Base-by-base conservation (phyloP, 2,329 filamentous ascomycete genomes). In the Fusarium nematophilum region DNA sequence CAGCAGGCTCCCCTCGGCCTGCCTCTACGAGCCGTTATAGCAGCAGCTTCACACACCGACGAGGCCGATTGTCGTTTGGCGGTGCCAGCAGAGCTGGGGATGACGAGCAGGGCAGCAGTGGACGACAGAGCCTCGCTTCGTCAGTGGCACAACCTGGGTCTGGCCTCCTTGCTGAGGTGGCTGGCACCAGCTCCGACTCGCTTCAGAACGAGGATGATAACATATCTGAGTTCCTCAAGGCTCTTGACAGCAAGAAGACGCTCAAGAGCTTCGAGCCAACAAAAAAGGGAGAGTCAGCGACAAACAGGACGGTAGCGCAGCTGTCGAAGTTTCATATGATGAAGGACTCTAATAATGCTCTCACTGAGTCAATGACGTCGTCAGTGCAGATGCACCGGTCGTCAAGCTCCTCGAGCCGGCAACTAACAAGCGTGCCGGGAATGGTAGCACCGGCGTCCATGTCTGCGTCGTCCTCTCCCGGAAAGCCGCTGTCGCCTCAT, bases 291-390 rank as follows among this genome's bases (percentile, higher is more conserved):
- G 89, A 93, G 62, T 86, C 88, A 18, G 85, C 89, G 1, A 89
- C 89, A 40, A 91, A 90, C 71, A 86, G 87, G 62, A 93, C 92
- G 0, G 89, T 88, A 29, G 90, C 91, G 34, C 91, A 94, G 64
- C 81, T 97, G 33, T 90, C 88, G 17, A 92, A 90, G 67, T 98
- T 95, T 71, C 92, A 95, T 68, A 84, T 86, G 54, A 94, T 98
- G 91, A 86, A 87, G 63, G 94, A 97, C 57, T 93, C 92, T 1
- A 93, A 97, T 70, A 90, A 92, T 51, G 90, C 87, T 5, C 83
- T 99, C 33, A 96, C 92, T 0, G 95, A 99, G 48, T 97, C 93
- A 1, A 92, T 99, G 83, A 92, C 92, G 23, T 95, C 92, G 1
- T 98, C 94, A 0, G 84, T 93, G 68, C 86, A 96, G 66, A 79